phyloP scores from a whole-genome alignment of 208 protist species.

The Trypanosoma melophagium region DNA sequence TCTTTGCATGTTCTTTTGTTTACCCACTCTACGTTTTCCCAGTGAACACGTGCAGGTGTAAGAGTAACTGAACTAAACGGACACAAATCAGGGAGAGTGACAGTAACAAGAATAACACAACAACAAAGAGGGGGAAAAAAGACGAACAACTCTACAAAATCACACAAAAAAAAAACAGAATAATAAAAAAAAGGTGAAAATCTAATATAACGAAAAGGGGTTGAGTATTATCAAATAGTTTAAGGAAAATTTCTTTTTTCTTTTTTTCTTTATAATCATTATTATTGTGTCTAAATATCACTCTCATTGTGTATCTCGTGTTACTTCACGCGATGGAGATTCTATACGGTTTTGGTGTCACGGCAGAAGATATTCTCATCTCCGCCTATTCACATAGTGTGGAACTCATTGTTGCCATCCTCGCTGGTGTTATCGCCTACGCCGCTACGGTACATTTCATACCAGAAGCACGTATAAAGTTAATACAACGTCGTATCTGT shows the following conservation, averaged over 20 bases:
- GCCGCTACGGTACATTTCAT: conserved; percentile 61
- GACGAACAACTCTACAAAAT: no score
- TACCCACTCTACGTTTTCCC: not conserved
- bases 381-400: conserved; percentile 39
- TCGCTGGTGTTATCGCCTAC: conserved; percentile 69
- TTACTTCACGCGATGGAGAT: not conserved
- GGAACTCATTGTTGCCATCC: conserved; percentile 47
- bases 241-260: not conserved
- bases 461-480: conserved; percentile 44
- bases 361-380: conserved; percentile 18
- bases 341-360: not conserved
- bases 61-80: no score
- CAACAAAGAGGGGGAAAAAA: no score
- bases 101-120: no score
- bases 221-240: no score
- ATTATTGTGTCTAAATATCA: no score
- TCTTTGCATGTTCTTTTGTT: not conserved
- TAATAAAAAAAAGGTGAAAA: no score
- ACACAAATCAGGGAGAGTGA: not conserved
- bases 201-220: no score
- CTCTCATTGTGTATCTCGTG: no score
- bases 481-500: conserved; percentile 85
- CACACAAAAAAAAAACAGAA: no score
- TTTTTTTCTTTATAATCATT: not conserved
- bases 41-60: no score